Conservation (phyloP, 495 filamentous ascomycete species). For the Apodospora peruviana region DNA sequence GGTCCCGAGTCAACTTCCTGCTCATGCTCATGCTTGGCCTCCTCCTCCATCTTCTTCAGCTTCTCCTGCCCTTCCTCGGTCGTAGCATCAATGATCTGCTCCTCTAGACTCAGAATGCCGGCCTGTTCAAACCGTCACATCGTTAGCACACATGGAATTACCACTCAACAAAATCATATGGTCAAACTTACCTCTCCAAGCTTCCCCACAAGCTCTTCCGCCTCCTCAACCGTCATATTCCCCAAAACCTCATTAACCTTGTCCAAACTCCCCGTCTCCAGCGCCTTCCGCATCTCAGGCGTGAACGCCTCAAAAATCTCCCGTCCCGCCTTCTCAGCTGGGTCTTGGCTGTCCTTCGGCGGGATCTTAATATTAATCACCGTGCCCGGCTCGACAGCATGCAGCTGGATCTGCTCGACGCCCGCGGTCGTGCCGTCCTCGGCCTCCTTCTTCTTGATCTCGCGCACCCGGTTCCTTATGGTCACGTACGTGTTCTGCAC, state of each 20-base stretch:
- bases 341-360: constrained; percentile 58
- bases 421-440: constrained; percentile 53
- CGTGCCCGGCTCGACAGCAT: constrained; percentile 91
- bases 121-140: constrained; percentile 36
- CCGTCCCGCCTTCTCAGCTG: constrained; percentile 58
- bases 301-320: constrained; percentile 79
- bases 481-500: constrained; percentile 78
- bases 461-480: constrained; percentile 72
- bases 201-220: constrained; percentile 81
- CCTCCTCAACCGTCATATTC: constrained; percentile 87
- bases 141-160: constrained; percentile 5
- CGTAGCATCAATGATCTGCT: constrained; percentile 91
- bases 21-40: constrained; percentile 6
- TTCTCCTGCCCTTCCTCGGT: constrained; percentile 82
- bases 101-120: constrained; percentile 85
- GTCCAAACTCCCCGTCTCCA: constrained; percentile 81
- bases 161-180: not conserved
- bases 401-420: constrained; percentile 96
- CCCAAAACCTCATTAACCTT: constrained; percentile 93
- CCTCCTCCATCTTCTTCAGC: constrained; percentile 70
- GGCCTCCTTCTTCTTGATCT: constrained; percentile 62
- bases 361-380: constrained; percentile 84
- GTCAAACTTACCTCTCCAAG: constrained; percentile 59
- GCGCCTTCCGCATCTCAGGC: constrained; percentile 69
- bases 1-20: not conserved